A percentile compares a stretch with the other conserved stretches of the same genome.
phyloP scores from a whole-genome alignment of 345 rosid genomes.

The Euphorbia pulcherrima region DNA sequence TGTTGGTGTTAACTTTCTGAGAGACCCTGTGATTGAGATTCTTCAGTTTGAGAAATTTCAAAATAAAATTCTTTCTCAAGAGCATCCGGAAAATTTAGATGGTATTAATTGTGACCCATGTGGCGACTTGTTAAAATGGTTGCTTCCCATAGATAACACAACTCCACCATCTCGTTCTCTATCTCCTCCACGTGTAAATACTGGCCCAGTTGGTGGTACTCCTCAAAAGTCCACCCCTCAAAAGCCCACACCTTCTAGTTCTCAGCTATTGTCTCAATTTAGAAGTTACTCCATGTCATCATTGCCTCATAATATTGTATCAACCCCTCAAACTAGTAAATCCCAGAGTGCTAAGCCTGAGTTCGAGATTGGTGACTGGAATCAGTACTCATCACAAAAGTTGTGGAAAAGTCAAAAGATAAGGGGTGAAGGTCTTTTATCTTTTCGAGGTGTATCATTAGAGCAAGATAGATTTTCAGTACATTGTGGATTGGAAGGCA shows the following conservation, averaged over 20 bases:
- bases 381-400: conserved; percentile 54
- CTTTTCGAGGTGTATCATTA: conserved; percentile 80
- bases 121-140: conserved; percentile 81
- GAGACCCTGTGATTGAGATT: conserved; percentile 88
- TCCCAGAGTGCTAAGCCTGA: conserved; percentile 67
- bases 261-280: conserved; percentile 86
- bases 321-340: conserved; percentile 53
- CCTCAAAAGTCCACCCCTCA: conserved; percentile 55
- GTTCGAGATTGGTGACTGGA: conserved; percentile 79
- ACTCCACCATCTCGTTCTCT: conserved; percentile 48
- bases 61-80: conserved; percentile 32
- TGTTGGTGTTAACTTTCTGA: conserved; percentile 62
- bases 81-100: conserved; percentile 34
- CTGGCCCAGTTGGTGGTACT: conserved; percentile 51
- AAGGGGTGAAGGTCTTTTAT: conserved; percentile 61
- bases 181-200: conserved; percentile 51
- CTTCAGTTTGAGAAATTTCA: conserved; percentile 89
- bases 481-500: conserved; percentile 91
- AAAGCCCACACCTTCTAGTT: conserved; percentile 64
- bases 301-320: conserved; percentile 66
- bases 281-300: conserved; percentile 99
- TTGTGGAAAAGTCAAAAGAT: conserved; percentile 37
- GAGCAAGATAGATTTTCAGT: conserved; percentile 90
- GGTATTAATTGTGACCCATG: conserved; percentile 53
- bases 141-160: conserved; percentile 84